Conservation (phyloP, 495 filamentous ascomycete species). For the Penicillium malachiteum region DNA sequence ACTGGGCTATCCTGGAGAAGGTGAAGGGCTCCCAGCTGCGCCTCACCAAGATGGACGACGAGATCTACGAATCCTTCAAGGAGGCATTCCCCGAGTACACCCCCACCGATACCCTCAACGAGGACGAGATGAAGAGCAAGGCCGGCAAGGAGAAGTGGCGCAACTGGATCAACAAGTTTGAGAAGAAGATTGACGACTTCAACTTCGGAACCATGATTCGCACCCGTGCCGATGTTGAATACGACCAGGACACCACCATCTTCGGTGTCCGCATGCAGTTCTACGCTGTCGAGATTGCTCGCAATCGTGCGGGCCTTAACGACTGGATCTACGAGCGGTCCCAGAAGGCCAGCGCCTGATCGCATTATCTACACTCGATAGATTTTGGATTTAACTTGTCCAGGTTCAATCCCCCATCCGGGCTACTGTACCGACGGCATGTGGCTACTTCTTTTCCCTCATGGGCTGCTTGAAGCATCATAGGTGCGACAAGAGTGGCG, state of each 20-base stretch:
- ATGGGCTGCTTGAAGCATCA: background rate
- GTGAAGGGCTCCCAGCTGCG: constrained; percentile 80
- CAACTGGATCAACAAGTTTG: constrained; percentile 89
- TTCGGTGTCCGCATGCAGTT: constrained; percentile 94
- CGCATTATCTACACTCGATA: background rate
- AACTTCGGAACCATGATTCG: constrained; percentile 96
- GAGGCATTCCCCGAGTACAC: constrained; percentile 91
- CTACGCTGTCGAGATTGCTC: constrained; percentile 93
- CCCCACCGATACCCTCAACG: constrained; percentile 71
- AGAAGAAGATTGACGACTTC: constrained; percentile 90
- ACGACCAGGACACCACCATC: constrained; percentile 85
- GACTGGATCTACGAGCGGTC: constrained; percentile 92
- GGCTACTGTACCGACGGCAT: constrained; percentile 23
- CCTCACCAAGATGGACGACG: constrained; percentile 90
- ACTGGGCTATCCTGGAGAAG: constrained; percentile 93
- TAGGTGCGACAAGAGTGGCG: background rate
- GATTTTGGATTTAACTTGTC: background rate
- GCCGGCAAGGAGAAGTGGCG: constrained; percentile 94
- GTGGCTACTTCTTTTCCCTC: constrained; percentile 2
- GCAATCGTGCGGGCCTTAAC: constrained; percentile 85
- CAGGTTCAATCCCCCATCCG: constrained; percentile 15
- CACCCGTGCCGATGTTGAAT: constrained; percentile 74
- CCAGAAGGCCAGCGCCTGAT: constrained; percentile 44
- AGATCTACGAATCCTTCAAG: constrained; percentile 86
- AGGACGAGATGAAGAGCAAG: constrained; percentile 98